A percentile compares a stretch with the other conserved stretches of the same genome.
Conservation (phyloP, 2,329 filamentous ascomycete species). For the Stagonosporopsis tanaceti region DNA sequence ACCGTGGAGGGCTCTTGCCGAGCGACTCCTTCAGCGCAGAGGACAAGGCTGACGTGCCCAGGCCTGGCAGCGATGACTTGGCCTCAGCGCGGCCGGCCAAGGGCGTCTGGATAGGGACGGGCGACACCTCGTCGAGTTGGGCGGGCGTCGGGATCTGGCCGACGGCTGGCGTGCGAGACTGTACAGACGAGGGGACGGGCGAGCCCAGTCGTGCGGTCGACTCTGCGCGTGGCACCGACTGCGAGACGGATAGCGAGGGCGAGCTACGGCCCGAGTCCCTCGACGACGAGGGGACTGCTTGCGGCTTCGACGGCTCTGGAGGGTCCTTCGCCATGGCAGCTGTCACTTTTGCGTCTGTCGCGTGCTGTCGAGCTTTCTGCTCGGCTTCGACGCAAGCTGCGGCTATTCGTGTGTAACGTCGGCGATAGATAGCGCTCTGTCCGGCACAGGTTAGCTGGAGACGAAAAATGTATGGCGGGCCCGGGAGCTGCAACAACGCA, state of each 20-base stretch:
- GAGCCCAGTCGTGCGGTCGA: constrained; percentile 65
- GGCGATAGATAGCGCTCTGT: constrained; percentile 18
- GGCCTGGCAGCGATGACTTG: constrained; percentile 71
- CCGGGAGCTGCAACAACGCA: constrained; percentile 11
- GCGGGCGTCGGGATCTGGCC: constrained; percentile 60
- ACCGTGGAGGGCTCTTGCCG: constrained; percentile 73
- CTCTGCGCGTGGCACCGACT: constrained; percentile 58
- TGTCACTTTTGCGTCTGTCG: constrained; percentile 8
- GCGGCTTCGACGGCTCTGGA: constrained; percentile 35
- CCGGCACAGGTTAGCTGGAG: constrained; percentile 7
- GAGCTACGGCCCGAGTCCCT: constrained; percentile 38
- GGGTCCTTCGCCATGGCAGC: constrained; percentile 12
- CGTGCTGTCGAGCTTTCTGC: constrained; percentile 13
- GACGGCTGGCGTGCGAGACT: constrained; percentile 56
- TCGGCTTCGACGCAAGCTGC: constrained; percentile 18
- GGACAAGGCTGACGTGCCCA: constrained; percentile 86
- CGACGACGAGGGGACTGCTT: constrained; percentile 42
- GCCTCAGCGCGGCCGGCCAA: constrained; percentile 67
- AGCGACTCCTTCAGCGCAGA: constrained; percentile 82
- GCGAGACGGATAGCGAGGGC: constrained; percentile 35
- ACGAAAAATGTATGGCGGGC: constrained; percentile 2
- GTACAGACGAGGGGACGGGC: constrained; percentile 59
- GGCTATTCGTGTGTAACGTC: constrained; percentile 35
- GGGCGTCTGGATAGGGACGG: constrained; percentile 60
- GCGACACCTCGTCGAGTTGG: constrained; percentile 53